Percentiles rank a stretch among this genome's conserved stretches.
Conservation (phyloP, 176 grass and related monocot species). For the Oryza punctata region DNA sequence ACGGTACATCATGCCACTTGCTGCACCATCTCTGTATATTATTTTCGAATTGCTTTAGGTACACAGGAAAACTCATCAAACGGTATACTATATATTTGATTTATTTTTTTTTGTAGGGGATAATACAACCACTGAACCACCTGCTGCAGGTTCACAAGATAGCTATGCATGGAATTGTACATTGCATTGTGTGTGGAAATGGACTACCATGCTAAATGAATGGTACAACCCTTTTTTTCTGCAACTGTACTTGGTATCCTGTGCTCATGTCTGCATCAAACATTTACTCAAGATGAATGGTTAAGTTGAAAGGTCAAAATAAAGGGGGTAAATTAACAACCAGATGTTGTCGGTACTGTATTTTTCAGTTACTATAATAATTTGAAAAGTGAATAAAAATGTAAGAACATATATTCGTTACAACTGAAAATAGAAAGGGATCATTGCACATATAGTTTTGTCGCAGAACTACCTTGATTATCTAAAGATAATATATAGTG, state of each 20-base stretch:
- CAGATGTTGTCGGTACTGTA: neutral
- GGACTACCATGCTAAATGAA: neutral
- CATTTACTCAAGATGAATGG: neutral
- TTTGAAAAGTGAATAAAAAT: neutral
- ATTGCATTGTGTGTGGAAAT: slow-evolving; percentile 14
- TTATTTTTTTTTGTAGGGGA: neutral
- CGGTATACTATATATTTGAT: neutral
- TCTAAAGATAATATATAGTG: neutral
- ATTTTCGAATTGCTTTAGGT: slow-evolving; percentile 17
- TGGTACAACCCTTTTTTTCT: neutral
- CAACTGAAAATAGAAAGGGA: neutral
- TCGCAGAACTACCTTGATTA: neutral
- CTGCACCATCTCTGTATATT: slow-evolving; percentile 1
- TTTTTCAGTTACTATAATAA: neutral
- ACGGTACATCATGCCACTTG: neutral
- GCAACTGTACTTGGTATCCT: neutral
- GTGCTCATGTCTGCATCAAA: neutral
- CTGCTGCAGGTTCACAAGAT: neutral
- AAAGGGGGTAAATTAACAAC: neutral
- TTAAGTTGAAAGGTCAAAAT: slow-evolving; percentile 1
- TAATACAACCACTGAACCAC: too few species aligned
- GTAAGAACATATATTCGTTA: neutral
- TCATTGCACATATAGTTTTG: neutral
- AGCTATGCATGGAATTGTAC: neutral
- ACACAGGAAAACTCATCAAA: neutral